phyloP scores from a whole-genome alignment of 768 basidiomycete species.

The Boletus rubroflammeus region DNA sequence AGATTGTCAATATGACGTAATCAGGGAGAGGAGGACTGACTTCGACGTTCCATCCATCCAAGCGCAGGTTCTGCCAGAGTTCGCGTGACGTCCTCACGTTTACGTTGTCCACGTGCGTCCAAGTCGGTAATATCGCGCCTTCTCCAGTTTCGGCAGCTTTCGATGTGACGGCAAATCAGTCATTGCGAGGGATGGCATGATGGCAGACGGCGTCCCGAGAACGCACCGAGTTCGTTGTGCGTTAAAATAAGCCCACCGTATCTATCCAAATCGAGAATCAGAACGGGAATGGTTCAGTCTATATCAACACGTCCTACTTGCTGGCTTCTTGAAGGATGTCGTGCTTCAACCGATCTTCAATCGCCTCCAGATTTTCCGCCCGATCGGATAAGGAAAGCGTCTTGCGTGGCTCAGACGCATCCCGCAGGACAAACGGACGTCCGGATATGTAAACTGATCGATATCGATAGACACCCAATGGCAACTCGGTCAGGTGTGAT shows the following conservation, averaged over 20 bases:
- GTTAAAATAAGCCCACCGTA: conserved; percentile 90
- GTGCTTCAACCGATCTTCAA: conserved; percentile 82
- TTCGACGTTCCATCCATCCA: conserved; percentile 89
- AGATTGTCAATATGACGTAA: conserved; percentile 12
- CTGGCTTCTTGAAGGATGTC: conserved; percentile 87
- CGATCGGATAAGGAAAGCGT: conserved; percentile 83
- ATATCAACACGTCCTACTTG: conserved; percentile 39
- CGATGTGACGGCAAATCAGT: conserved; percentile 2
- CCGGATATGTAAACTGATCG: conserved; percentile 75
- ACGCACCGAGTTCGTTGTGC: conserved; percentile 85
- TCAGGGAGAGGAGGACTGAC: conserved; percentile 33
- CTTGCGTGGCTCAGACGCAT: conserved; percentile 77
- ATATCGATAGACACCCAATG: conserved; percentile 11
- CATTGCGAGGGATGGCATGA: not conserved
- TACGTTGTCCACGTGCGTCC: conserved; percentile 82
- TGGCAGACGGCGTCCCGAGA: not conserved
- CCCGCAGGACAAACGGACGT: conserved; percentile 88
- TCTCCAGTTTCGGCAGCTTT: conserved; percentile 59
- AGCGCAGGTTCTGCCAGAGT: conserved; percentile 75
- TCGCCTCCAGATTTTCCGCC: conserved; percentile 92
- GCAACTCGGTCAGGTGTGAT: not conserved
- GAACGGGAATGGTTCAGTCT: not conserved
- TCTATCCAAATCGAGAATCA: conserved; percentile 36
- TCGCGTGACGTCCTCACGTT: conserved; percentile 88
- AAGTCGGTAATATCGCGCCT: conserved; percentile 84